Base-by-base conservation (phyloP, 164 flowering plant genomes). In the Umbilicus rupestris region DNA sequence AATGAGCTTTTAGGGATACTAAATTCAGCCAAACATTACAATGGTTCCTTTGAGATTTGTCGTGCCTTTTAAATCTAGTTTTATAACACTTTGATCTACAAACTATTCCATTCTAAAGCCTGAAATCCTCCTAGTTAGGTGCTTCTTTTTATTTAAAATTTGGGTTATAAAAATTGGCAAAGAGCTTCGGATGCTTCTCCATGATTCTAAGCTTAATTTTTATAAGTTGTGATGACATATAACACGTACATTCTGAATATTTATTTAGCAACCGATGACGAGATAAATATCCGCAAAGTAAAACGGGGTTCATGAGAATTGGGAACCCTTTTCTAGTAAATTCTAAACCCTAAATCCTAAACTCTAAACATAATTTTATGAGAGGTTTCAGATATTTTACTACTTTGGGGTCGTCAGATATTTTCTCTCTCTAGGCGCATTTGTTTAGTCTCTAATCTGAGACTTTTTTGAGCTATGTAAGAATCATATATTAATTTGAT, bases 271-370 rank as follows among this genome's bases (percentile, higher is more conserved):
- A 22, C 22, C 6, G 29, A 50, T 8, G 12, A 20, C 7, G 57
- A 50, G 24, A 47, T 47, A n/a, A 24, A 47, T 17, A n/a, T 7
- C 3, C 24, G 24, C 5, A n/a, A 4, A 7, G 52, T 26, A 11
- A 50, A 7, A 2, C 12, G 29, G n/a, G n/a, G 57, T 55, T 55
- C 60, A 55, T 55, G 5, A 55, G 35, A 55, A 26, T 28, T 3
- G 15, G 44, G 29, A 37, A 37, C 24, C 69, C 64, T 62, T 37
- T 74, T 66, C 57, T 65, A 30, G 47, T 59, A 58, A 49, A 66
- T 24, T 62, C 62, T 20, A 66, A 26, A 26, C n/a, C n/a, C n/a
- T n/a, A n/a, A n/a, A n/a, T n/a, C n/a, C n/a, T n/a, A n/a, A n/a
- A n/a, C n/a, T n/a, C n/a, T n/a, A n/a, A n/a, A n/a, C n/a, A n/a